phyloP scores from a whole-genome alignment of 2,329 filamentous ascomycete genomes.

The Neofusicoccum sp. region DNA sequence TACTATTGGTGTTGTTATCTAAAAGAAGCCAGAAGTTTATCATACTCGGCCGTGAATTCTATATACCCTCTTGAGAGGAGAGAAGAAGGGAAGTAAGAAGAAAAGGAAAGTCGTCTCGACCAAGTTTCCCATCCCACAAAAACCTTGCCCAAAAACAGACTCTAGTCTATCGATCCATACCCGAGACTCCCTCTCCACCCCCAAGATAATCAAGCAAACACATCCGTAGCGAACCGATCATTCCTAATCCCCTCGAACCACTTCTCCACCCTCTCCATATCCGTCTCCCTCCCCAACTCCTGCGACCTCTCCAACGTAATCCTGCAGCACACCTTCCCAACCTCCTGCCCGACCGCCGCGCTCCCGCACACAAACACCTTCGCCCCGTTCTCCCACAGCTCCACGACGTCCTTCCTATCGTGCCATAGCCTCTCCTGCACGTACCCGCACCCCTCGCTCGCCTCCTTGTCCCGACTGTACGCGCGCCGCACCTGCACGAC shows the following conservation, averaged over 20 bases:
- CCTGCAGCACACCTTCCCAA: constrained; percentile 41
- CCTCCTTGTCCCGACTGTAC: constrained; percentile 49
- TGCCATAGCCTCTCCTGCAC: constrained; percentile 54
- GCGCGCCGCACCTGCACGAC: constrained; percentile 62
- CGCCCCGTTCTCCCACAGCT: constrained; percentile 50
- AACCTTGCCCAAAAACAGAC: too few relatives aligned
- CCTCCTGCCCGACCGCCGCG: constrained; percentile 44
- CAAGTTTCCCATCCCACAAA: too few relatives aligned
- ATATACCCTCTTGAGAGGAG: too few relatives aligned
- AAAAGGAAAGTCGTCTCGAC: too few relatives aligned
- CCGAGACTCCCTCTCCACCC: too few relatives aligned
- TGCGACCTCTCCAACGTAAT: constrained; percentile 44
- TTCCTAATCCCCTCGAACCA: constrained; percentile 48
- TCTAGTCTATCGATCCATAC: too few relatives aligned
- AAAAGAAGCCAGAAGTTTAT: too few relatives aligned
- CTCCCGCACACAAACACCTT: constrained; percentile 67
- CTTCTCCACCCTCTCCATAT: constrained; percentile 21
- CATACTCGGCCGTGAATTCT: too few relatives aligned
- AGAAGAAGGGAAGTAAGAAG: too few relatives aligned
- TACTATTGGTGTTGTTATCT: too few relatives aligned
- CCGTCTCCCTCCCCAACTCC: constrained; percentile 24
- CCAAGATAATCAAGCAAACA: constrained; percentile 33
- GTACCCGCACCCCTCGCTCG: constrained; percentile 50
- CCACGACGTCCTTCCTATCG: constrained; percentile 46
- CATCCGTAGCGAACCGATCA: constrained; percentile 48